Evolutionary conservation across 176 grass and related monocot genomes (phyloP).

Genomic region (Tuctoria greenei): DNA sequence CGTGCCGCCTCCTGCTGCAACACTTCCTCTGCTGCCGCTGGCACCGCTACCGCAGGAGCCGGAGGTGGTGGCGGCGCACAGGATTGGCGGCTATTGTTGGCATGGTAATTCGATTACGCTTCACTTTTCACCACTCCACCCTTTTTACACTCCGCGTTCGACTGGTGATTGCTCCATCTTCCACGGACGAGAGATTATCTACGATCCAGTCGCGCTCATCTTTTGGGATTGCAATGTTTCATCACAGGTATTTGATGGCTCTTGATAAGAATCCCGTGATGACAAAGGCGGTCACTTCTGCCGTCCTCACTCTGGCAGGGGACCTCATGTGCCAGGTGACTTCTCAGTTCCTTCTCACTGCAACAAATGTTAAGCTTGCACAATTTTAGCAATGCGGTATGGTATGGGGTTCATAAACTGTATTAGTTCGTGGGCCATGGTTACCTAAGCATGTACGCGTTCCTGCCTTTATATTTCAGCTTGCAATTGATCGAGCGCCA

Average conservation of each 20-base stretch:
- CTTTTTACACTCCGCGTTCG: neutral
- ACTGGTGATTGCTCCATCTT: neutral
- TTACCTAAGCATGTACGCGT: neutral
- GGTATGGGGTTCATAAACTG: too few species aligned
- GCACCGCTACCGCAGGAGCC: neutral
- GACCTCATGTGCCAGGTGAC: conserved; percentile 74
- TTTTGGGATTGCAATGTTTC: neutral
- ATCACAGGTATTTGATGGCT: conserved; percentile 45
- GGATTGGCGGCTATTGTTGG: conserved; percentile 14
- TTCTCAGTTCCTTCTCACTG: neutral
- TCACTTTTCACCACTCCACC: neutral
- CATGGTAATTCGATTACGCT: conserved; percentile 15
- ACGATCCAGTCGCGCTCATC: neutral
- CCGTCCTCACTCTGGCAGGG: conserved; percentile 54
- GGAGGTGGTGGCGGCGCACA: neutral
- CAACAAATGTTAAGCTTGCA: neutral
- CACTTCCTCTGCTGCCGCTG: neutral
- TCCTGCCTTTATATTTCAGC: conserved; percentile 43
- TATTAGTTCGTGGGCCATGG: too few species aligned
- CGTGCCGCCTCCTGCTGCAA: neutral
- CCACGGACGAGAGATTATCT: neutral
- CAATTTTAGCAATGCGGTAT: neutral
- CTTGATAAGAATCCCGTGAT: conserved; percentile 64
- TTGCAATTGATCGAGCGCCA: conserved; percentile 63
- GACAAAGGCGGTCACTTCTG: conserved; percentile 63